Percentiles rank a stretch among this genome's conserved stretches.
Evolutionary conservation across 345 rosid genomes (phyloP).

Genomic region (Chamaenerion angustifolium): DNA sequence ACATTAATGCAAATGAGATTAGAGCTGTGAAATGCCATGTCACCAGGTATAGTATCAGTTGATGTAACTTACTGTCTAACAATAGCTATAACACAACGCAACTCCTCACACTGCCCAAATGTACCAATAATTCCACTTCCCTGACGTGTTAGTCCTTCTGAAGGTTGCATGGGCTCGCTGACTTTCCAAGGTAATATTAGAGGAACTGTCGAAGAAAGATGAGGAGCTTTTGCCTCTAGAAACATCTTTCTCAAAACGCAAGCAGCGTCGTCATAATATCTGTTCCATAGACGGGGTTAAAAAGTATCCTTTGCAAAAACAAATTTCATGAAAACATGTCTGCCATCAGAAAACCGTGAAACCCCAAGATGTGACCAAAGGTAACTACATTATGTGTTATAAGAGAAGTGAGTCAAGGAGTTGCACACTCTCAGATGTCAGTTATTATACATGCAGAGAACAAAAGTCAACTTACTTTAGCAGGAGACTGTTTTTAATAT

Average conservation of each 20-base stretch:
- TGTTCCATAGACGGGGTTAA: slow-evolving; percentile 8
- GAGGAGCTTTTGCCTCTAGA: slow-evolving; percentile 99
- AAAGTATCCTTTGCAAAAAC: background rate
- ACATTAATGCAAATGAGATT: slow-evolving; percentile 5
- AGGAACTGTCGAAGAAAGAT: slow-evolving; percentile 83
- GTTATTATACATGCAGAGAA: too few species aligned
- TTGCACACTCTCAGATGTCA: too few species aligned
- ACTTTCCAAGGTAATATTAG: slow-evolving; percentile 89
- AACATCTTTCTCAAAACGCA: slow-evolving; percentile 92
- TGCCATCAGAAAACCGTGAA: too few species aligned
- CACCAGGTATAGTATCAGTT: background rate
- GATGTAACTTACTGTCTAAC: slow-evolving; percentile 73
- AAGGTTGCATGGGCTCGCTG: slow-evolving; percentile 60
- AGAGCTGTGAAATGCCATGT: background rate
- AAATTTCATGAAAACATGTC: background rate
- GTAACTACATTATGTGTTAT: too few species aligned
- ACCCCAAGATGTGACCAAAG: too few species aligned
- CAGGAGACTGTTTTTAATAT: too few species aligned
- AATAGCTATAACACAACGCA: slow-evolving; percentile 90
- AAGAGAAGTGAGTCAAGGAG: too few species aligned
- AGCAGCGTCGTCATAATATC: slow-evolving; percentile 98
- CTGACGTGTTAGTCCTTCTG: slow-evolving; percentile 81
- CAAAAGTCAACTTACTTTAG: too few species aligned
- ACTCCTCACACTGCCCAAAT: slow-evolving; percentile 95
- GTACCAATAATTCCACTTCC: slow-evolving; percentile 95